Evolutionary conservation across 805 yeast species (phyloP), one percentile per base, ranked within the genome.

Genomic region (Lipomyces sp.): DNA sequence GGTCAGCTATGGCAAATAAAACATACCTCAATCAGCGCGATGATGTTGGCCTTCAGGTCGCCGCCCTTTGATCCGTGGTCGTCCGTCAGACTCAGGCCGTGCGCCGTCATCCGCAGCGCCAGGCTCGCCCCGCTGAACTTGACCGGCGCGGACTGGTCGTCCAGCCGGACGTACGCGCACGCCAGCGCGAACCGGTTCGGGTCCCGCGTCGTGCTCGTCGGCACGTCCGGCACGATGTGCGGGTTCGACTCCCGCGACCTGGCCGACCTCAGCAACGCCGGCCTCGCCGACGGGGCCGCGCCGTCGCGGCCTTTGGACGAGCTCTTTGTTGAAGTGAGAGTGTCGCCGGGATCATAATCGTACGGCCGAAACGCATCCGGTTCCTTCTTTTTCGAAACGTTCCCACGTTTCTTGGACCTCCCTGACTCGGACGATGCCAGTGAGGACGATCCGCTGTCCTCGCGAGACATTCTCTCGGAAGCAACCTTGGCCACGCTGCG

Each of bases 21-120:
- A 31, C 42, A 2, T 35, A 49, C 54, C 51, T 53, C 57, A 21
- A 54, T 37, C 11, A 32, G 26, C 23, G 42, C 47, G 6, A 54
- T 38, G 57, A 54, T 54, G 57, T 56, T 47, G n/a, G 57, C 39
- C 18, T 43, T 47, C 19, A 54, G 37, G 19, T 54, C 56, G 26
- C 37, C 49, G 8, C 58, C 53, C 21, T 51, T 39, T 3, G 44
- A 23, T 6, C 47, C 53, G 18, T 43, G 28, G 16, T 45, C 47
- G 43, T 54, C 50, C n/a, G 43, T 42, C 23, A 54, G 39, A 14
- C 39, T 29, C n/a, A 54, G 34, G 2, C 58, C 57, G 2, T 50
- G 51, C 19, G 50, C 16, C 4, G 49, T 47, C 13, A 54, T 45
- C 23, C 49, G 39, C 13, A 54, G 31, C 19, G 53, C 18, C 29